Conservation (phyloP, 1,284 basidiomycete species). For the Moesziomyces parantarcticus region DNA sequence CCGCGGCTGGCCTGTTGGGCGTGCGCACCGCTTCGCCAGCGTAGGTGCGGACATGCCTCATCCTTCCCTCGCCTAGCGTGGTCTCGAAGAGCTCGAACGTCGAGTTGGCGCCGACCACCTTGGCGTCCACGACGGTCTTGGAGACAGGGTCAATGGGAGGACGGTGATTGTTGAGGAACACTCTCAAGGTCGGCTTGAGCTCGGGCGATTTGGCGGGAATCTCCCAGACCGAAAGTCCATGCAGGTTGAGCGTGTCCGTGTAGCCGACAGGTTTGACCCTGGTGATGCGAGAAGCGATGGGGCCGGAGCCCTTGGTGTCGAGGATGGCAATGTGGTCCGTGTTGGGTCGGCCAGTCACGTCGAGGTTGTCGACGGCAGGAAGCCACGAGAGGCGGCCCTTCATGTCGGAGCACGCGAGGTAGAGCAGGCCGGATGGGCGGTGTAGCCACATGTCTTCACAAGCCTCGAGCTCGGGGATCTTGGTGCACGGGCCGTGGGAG, state of each 20-base stretch:
- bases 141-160: slow-evolving; percentile 42
- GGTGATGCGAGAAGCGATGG: slow-evolving; percentile 70
- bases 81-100: slow-evolving; percentile 79
- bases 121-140: slow-evolving; percentile 32
- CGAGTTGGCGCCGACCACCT: slow-evolving; percentile 76
- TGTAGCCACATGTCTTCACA: slow-evolving; percentile 63
- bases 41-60: slow-evolving; percentile 75
- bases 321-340: slow-evolving; percentile 71
- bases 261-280: slow-evolving; percentile 71
- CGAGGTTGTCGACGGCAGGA: slow-evolving; percentile 68
- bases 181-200: slow-evolving; percentile 43
- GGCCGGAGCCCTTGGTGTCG: slow-evolving; percentile 73
- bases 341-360: slow-evolving; percentile 58
- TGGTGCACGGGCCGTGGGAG: slow-evolving; percentile 31
- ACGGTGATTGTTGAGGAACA: slow-evolving; percentile 60
- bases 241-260: slow-evolving; percentile 71
- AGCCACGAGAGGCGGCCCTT: slow-evolving; percentile 73
- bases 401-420: slow-evolving; percentile 77
- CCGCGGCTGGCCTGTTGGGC: slow-evolving; percentile 78
- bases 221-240: slow-evolving; percentile 76
- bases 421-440: slow-evolving; percentile 72
- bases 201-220: slow-evolving; percentile 30
- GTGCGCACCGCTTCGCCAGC: slow-evolving; percentile 73
- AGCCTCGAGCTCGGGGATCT: slow-evolving; percentile 42
- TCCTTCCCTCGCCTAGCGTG: slow-evolving; percentile 69